Evolutionary conservation across 106 monocot species (phyloP).

Genomic region (Hemerocallis citrina): DNA sequence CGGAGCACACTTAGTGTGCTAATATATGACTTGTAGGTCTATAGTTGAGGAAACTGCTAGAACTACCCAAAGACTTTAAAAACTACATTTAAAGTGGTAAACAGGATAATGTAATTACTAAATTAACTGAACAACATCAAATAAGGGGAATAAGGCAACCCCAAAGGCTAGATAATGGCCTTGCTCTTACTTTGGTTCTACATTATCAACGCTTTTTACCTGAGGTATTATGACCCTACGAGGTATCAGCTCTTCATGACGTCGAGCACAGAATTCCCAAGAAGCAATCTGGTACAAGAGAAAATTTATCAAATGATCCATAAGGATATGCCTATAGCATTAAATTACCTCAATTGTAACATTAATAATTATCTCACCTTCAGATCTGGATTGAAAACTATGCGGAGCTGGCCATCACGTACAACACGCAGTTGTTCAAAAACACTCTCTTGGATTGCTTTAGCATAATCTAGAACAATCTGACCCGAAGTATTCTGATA

Average conservation of each 20-base stretch:
- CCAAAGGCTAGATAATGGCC: not conserved
- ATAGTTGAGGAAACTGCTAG: not conserved
- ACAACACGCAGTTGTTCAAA: conserved; percentile 88
- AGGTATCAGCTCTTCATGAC: conserved; percentile 94
- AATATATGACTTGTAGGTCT: not conserved
- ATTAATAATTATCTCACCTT: conserved; percentile 32
- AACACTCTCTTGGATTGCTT: conserved; percentile 90
- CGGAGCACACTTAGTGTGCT: not conserved
- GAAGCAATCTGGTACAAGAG: conserved; percentile 52
- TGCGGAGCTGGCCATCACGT: conserved; percentile 77
- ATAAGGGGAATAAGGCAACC: not conserved
- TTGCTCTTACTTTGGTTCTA: not conserved
- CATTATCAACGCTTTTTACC: conserved; percentile 25
- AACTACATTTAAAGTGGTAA: not conserved
- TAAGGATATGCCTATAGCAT: not conserved
- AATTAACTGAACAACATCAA: not conserved
- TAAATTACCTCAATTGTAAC: not conserved
- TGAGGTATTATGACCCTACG: conserved; percentile 76
- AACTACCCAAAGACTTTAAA: not conserved
- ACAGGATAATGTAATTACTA: not conserved
- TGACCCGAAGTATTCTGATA: conserved; percentile 81
- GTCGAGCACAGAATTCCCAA: conserved; percentile 91
- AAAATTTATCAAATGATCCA: not conserved
- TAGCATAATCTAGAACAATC: conserved; percentile 91
- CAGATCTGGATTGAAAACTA: conserved; percentile 75